Conservation (phyloP, 1,139 yeast species). For the Pichia sp. region DNA sequence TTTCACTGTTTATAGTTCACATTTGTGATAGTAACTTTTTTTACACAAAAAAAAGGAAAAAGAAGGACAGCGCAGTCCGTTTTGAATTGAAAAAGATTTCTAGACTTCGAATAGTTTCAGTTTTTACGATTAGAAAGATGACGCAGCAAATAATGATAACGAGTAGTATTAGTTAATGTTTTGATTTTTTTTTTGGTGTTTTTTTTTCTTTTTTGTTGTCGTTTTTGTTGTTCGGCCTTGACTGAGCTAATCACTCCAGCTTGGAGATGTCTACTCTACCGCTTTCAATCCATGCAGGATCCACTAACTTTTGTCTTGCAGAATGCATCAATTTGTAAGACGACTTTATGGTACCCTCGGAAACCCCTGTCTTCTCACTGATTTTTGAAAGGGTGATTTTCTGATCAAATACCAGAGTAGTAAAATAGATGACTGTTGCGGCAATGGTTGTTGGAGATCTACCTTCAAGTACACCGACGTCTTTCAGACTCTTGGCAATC, state of each 20-base stretch:
- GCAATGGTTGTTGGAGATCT: constrained; percentile 97
- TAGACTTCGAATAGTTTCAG: not conserved
- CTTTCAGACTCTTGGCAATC: constrained; percentile 85
- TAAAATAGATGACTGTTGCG: constrained; percentile 94
- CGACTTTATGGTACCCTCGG: constrained; percentile 95
- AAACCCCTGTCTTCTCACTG: constrained; percentile 93
- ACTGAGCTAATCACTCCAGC: constrained; percentile 5
- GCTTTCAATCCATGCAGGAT: constrained; percentile 72
- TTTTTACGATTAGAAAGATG: not conserved
- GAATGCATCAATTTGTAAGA: constrained; percentile 81
- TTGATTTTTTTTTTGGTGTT: not conserved
- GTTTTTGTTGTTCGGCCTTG: no score
- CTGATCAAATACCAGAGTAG: constrained; percentile 74
- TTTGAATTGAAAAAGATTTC: no score
- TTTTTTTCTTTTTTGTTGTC: no score
- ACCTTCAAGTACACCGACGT: constrained; percentile 91
- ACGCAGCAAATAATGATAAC: not conserved
- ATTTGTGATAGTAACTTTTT: not conserved
- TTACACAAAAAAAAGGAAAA: no score
- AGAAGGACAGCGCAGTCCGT: no score
- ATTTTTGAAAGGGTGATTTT: constrained; percentile 66
- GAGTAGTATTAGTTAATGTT: not conserved
- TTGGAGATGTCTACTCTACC: constrained; percentile 50
- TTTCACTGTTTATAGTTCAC: constrained; percentile 3
- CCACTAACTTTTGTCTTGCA: constrained; percentile 60